Evolutionary conservation across 1,284 basidiomycete species (phyloP).

Genomic region (Heliocybe sulcata): DNA sequence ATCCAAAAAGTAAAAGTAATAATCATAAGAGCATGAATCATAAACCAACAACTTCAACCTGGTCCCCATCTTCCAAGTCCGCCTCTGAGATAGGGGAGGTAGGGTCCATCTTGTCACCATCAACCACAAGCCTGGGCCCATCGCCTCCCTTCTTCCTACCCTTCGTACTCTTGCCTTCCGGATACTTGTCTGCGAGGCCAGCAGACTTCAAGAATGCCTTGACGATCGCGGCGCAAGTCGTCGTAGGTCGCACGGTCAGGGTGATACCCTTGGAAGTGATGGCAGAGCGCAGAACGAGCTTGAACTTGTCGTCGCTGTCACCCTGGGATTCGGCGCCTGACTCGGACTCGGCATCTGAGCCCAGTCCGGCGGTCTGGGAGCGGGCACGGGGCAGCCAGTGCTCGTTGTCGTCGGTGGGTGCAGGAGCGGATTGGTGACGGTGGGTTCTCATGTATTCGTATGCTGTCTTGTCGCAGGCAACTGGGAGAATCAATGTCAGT

Average conservation of each 20-base stretch:
- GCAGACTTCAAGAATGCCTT: conserved; percentile 62
- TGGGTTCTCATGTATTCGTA: conserved; percentile 51
- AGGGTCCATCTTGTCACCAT: conserved; percentile 60
- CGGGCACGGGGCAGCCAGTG: conserved; percentile 13
- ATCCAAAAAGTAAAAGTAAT: background rate
- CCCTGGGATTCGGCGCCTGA: conserved; percentile 17
- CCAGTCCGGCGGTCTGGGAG: conserved; percentile 15
- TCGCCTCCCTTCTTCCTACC: conserved; percentile 19
- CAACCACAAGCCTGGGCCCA: conserved; percentile 49
- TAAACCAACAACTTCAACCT: conserved; percentile 63
- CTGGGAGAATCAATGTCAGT: conserved; percentile 25
- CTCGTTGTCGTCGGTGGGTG: conserved; percentile 12
- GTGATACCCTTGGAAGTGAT: conserved; percentile 43
- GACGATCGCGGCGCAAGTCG: conserved; percentile 67
- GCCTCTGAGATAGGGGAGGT: conserved; percentile 50
- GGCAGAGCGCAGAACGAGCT: conserved; percentile 53
- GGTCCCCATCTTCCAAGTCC: conserved; percentile 71
- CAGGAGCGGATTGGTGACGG: conserved; percentile 21
- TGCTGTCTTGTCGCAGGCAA: conserved; percentile 54
- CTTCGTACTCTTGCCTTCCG: conserved; percentile 19
- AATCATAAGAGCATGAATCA: conserved; percentile 18
- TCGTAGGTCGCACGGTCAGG: conserved; percentile 63
- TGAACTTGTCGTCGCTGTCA: conserved; percentile 47
- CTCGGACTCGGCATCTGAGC: conserved; percentile 15
- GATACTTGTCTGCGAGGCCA: conserved; percentile 47